Base-by-base conservation (phyloP, 2,329 filamentous ascomycete genomes). In the Emmonsiellopsis sp. region DNA sequence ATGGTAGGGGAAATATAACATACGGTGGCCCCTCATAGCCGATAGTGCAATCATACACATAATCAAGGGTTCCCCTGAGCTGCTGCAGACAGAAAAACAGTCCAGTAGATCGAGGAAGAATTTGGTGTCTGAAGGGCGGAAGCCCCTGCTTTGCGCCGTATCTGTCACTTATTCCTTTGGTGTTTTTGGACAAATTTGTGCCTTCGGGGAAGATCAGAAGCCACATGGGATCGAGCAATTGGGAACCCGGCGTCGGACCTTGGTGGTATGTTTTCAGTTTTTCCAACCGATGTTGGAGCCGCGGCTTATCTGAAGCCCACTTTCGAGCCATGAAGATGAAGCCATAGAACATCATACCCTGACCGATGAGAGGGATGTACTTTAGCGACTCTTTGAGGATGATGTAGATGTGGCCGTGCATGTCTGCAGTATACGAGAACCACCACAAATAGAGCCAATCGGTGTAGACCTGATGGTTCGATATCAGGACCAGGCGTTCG, bases 1-100 rank as follows among this genome's bases (percentile, higher is more conserved):
- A 32, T 51, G 7, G 10, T 9, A 5, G 17, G 42, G 27, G 37
- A 21, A 34, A 21, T 13, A 8, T 27, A 50, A 85, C 88, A 77
- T 80, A 92, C 85, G 88, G 87, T 43, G 95, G 82, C 11, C 93
- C 92, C 70, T 96, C 92, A 65, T 98, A 98, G 4, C 89, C 91
- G 53, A 98, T 85, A 0, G 93, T 97, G 69, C 91, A 96, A 60
- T 85, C 82, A 60, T 85, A 85, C 1, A 85, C 71, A 74, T 78
- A 84, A 31, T 83, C 78, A n/a, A 82, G 79, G 0, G 79, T 81
- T 7, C 77, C 73, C 42, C 71, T 73, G 49, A 85, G 61, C 58
- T 84, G 77, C 53, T 83, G 76, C 46, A 85, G 62, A 61, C 81
- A 84, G 64, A 83, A 84, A 40, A 77, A 74, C 5, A 84, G 64